Evolutionary conservation across 1,284 basidiomycete species (phyloP).

Genomic region (Tilletia setariae): DNA sequence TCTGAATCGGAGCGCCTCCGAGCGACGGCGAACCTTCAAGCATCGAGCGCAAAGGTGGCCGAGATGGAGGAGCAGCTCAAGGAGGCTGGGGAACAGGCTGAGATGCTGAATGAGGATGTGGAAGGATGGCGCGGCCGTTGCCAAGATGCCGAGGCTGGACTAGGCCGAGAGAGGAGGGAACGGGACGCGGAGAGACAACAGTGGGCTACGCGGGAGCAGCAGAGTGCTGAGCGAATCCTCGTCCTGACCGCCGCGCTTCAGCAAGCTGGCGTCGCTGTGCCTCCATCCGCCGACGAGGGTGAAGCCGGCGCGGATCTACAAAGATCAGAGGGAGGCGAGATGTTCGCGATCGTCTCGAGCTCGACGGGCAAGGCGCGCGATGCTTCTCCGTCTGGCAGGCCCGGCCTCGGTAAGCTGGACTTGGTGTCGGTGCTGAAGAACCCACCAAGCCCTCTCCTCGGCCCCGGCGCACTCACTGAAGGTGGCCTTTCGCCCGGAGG

Average conservation of each 20-base stretch:
- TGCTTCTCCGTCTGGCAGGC: background rate
- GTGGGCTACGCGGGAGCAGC: background rate
- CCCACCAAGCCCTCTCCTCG: background rate
- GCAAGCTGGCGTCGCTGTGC: background rate
- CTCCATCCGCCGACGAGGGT: background rate
- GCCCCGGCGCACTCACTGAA: background rate
- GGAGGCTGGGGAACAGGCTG: slow-evolving; percentile 5
- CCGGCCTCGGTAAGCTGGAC: slow-evolving; percentile 27
- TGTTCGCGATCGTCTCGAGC: background rate
- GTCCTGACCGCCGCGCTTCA: background rate
- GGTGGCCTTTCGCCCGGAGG: slow-evolving; percentile 32
- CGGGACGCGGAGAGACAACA: background rate
- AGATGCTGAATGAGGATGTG: slow-evolving; percentile 13
- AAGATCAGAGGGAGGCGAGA: background rate
- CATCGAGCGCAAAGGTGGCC: background rate
- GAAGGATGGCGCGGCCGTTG: slow-evolving; percentile 1
- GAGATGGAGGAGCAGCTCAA: background rate
- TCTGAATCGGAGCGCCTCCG: background rate
- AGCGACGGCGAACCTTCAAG: background rate
- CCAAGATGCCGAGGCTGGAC: background rate
- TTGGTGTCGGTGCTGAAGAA: slow-evolving; percentile 13
- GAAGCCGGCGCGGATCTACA: too few species aligned
- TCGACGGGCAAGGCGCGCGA: background rate
- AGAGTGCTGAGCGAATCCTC: too few species aligned
- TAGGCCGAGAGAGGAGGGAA: background rate